Conservation (phyloP, 1,284 basidiomycete species). For the Schizophyllum commune region DNA sequence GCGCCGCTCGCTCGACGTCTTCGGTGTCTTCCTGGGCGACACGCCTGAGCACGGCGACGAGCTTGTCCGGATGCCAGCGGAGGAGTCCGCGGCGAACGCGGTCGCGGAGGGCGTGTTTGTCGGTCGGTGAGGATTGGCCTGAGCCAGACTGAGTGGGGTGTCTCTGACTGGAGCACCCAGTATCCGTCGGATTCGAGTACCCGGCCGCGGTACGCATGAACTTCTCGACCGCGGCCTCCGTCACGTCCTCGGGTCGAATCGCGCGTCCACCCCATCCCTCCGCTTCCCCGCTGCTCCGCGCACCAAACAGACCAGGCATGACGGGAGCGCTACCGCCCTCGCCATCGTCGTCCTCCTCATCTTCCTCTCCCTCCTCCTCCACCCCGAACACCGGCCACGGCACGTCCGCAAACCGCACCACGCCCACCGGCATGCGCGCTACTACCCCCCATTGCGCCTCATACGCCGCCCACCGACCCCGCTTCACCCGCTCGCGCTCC, state of each 20-base stretch:
- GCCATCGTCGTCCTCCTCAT: slow-evolving; percentile 2
- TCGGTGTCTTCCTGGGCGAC: slow-evolving; percentile 44
- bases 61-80: slow-evolving; percentile 72
- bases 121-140: background rate
- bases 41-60: slow-evolving; percentile 40
- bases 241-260: slow-evolving; percentile 30
- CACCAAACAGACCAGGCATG: background rate
- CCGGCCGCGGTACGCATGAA: slow-evolving; percentile 49
- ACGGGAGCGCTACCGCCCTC: background rate
- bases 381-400: slow-evolving; percentile 42
- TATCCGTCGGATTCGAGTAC: slow-evolving; percentile 34
- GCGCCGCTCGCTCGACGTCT: slow-evolving; percentile 32
- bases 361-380: background rate
- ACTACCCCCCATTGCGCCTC: slow-evolving; percentile 39
- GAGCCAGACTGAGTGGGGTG: too few species aligned
- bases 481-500: slow-evolving; percentile 24
- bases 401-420: slow-evolving; percentile 35
- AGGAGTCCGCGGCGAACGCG: slow-evolving; percentile 51
- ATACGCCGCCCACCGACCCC: slow-evolving; percentile 40
- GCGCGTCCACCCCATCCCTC: slow-evolving; percentile 11
- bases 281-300: background rate
- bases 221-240: slow-evolving; percentile 32
- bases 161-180: too few species aligned
- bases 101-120: slow-evolving; percentile 21
- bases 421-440: slow-evolving; percentile 15